Conservation (phyloP, 2,329 filamentous ascomycete species). For the Xylaria sp. region DNA sequence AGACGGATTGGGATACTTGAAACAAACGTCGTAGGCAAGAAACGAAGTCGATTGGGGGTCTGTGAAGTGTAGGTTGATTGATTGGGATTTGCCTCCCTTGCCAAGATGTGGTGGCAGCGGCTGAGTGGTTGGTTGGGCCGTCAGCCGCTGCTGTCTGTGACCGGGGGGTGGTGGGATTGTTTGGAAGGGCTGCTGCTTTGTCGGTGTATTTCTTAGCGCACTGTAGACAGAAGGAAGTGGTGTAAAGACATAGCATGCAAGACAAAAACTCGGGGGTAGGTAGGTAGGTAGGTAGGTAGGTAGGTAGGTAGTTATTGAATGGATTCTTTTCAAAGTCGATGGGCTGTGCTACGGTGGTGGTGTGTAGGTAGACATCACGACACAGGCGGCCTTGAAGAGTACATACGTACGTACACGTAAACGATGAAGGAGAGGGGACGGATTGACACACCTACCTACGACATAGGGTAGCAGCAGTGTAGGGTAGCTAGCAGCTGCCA, state of each 20-base stretch:
- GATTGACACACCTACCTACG: too few species aligned
- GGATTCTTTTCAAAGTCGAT: too few species aligned
- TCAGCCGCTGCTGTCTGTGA: background rate
- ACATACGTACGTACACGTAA: too few species aligned
- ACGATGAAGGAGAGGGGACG: too few species aligned
- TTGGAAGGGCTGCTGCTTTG: background rate
- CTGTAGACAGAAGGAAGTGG: background rate
- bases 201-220: background rate
- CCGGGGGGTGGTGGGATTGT: conserved; percentile 3
- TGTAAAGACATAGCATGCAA: background rate
- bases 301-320: too few species aligned
- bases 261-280: too few species aligned
- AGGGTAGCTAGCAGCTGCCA: background rate
- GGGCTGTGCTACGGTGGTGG: too few species aligned
- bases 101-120: conserved; percentile 20
- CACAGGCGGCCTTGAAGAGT: too few species aligned
- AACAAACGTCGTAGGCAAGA: conserved; percentile 8
- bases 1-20: background rate
- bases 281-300: too few species aligned
- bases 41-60: conserved; percentile 10
- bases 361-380: too few species aligned
- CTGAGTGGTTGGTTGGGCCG: conserved; percentile 27
- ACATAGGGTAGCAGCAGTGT: too few species aligned
- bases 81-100: conserved; percentile 4
- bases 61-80: background rate